Conservation (phyloP, 768 basidiomycete species). For the Boletellus sp. region DNA sequence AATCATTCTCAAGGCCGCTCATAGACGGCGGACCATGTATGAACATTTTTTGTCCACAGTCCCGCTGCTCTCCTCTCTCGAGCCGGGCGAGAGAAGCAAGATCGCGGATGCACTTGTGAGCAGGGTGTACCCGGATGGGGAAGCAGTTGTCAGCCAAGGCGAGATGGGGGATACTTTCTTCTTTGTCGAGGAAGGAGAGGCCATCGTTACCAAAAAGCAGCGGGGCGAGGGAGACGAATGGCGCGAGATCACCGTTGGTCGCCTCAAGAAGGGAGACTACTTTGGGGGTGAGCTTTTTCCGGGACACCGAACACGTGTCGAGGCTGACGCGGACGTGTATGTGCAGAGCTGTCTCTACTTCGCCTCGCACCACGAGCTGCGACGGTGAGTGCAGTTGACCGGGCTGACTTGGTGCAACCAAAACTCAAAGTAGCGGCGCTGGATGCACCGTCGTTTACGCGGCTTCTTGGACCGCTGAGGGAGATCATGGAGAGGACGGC, state of each 20-base stretch:
- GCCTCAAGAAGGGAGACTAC: constrained; percentile 88
- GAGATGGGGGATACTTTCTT: constrained; percentile 98
- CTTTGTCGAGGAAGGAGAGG: constrained; percentile 94
- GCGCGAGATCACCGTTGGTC: constrained; percentile 69
- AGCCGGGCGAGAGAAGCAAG: constrained; percentile 89
- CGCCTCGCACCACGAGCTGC: constrained; percentile 89
- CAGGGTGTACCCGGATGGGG: constrained; percentile 74
- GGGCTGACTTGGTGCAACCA: constrained; percentile 40
- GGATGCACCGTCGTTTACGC: constrained; percentile 90
- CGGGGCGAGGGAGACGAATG: constrained; percentile 53
- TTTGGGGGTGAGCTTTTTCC: constrained; percentile 77
- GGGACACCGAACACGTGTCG: neutral
- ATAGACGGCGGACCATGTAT: constrained; percentile 90
- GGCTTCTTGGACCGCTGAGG: constrained; percentile 85
- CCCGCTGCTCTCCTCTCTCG: constrained; percentile 79
- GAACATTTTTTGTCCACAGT: constrained; percentile 94
- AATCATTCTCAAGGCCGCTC: constrained; percentile 91
- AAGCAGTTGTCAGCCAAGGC: constrained; percentile 86
- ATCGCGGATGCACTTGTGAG: constrained; percentile 94
- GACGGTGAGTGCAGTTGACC: constrained; percentile 80
- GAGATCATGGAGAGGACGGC: constrained; percentile 92
- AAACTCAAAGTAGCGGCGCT: constrained; percentile 92
- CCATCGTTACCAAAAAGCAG: constrained; percentile 76
- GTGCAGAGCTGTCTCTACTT: constrained; percentile 83
- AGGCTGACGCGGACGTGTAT: constrained; percentile 7